These are phyloP conservation scores for Suillus paluster DNA, from an alignment of 768 basidiomycete species.

Conservation along the genomic window DNA sequence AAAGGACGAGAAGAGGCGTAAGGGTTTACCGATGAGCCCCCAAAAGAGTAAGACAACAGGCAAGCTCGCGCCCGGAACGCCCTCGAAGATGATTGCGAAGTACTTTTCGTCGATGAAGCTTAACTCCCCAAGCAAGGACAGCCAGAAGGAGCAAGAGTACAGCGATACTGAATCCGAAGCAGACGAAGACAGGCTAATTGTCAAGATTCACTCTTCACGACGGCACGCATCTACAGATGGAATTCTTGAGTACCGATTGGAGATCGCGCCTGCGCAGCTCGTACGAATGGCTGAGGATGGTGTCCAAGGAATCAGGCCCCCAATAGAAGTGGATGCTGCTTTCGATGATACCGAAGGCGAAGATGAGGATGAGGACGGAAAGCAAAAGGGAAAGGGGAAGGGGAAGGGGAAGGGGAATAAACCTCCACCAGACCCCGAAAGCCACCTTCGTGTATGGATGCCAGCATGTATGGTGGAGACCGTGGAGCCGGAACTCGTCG, in stretches of 20 bases:
- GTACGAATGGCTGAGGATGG: conserved; percentile 69
- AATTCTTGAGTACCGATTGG: conserved; percentile 79
- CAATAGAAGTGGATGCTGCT: conserved; percentile 45
- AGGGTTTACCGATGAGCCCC: conserved; percentile 42
- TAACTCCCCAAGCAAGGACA: conserved; percentile 21
- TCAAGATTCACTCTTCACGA: conserved; percentile 63
- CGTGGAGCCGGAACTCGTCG: conserved; percentile 68
- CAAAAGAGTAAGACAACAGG: conserved; percentile 35
- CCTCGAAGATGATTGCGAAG: conserved; percentile 54
- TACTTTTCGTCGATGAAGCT: conserved; percentile 56
- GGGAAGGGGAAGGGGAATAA: conserved; percentile 40
- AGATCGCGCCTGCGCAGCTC: conserved; percentile 69
- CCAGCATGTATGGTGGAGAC: conserved; percentile 77
- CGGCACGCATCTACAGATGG: conserved; percentile 73
- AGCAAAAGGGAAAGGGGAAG: conserved; percentile 28
- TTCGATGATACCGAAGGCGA: conserved; percentile 57
- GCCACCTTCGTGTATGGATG: conserved; percentile 76
- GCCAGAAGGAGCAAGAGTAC: not conserved
- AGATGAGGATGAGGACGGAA: conserved; percentile 46
- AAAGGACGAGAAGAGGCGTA: conserved; percentile 36
- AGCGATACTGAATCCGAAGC: conserved; percentile 14
- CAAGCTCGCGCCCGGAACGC: conserved; percentile 43
- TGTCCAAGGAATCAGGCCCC: conserved; percentile 62
- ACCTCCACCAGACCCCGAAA: conserved; percentile 49
- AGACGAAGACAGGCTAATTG: conserved; percentile 12